Percentiles rank a stretch among this genome's conserved stretches.
Evolutionary conservation across 2,329 filamentous ascomycete species (phyloP).

Genomic region (Clonostachys sp.): DNA sequence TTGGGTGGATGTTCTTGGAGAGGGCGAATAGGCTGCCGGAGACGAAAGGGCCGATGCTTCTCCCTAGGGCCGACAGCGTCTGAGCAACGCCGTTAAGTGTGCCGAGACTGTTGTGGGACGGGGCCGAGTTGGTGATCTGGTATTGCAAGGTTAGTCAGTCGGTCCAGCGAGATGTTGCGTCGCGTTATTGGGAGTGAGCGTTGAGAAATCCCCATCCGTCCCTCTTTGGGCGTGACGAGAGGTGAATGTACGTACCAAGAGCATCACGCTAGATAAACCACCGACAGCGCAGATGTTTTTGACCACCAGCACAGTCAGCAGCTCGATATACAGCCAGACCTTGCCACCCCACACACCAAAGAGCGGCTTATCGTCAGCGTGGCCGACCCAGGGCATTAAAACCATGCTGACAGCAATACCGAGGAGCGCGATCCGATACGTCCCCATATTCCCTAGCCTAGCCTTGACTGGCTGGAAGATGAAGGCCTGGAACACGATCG

Average conservation of each 20-base stretch:
- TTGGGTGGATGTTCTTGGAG: slow-evolving; percentile 66
- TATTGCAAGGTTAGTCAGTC: slow-evolving; percentile 1
- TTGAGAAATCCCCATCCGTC: too few species aligned
- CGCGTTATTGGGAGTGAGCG: too few species aligned
- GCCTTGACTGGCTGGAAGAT: slow-evolving; percentile 76
- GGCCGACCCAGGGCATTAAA: slow-evolving; percentile 86
- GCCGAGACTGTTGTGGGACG: slow-evolving; percentile 79
- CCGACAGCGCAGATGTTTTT: slow-evolving; percentile 91
- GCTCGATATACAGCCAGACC: slow-evolving; percentile 71
- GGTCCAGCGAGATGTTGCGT: background rate
- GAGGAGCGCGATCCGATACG: slow-evolving; percentile 73
- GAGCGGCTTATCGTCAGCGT: slow-evolving; percentile 54
- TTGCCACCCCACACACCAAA: slow-evolving; percentile 59
- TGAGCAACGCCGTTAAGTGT: slow-evolving; percentile 92
- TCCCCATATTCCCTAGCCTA: slow-evolving; percentile 77
- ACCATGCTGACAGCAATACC: slow-evolving; percentile 80
- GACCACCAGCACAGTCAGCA: slow-evolving; percentile 75
- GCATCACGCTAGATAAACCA: slow-evolving; percentile 81
- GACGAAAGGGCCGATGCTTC: slow-evolving; percentile 82
- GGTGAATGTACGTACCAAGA: slow-evolving; percentile 57
- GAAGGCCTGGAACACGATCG: slow-evolving; percentile 85
- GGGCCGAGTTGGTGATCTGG: slow-evolving; percentile 89
- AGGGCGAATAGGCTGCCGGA: slow-evolving; percentile 84
- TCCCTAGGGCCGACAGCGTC: slow-evolving; percentile 84
- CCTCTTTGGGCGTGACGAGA: background rate